These are phyloP conservation scores for Eucalyptus sideroxylon DNA, from an alignment of 345 rosid genomes.

Conservation along the genomic window DNA sequence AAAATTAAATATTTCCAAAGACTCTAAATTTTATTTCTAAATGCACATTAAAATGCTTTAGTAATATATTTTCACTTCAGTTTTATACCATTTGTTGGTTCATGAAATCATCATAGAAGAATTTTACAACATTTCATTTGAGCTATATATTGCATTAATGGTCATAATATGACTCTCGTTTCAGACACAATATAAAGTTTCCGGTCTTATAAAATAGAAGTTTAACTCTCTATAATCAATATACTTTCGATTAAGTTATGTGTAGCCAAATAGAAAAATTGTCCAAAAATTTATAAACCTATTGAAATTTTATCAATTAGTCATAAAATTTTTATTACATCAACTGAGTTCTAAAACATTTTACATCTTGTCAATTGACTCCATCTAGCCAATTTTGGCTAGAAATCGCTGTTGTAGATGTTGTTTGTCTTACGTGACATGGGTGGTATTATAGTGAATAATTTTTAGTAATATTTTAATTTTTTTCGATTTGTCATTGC, in stretches of 20 bases:
- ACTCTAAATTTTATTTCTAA: not conserved
- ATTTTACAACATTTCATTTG: not conserved
- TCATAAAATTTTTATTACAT: too few relatives aligned
- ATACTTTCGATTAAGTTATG: not conserved
- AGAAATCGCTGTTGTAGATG: too few relatives aligned
- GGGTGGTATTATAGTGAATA: fast-evolving
- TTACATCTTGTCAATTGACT: too few relatives aligned
- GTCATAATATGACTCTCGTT: not conserved
- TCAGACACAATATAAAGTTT: not conserved
- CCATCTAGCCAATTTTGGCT: too few relatives aligned
- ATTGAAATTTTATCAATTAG: too few relatives aligned
- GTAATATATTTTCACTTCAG: not conserved
- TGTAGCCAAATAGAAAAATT: too few relatives aligned
- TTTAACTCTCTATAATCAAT: too few relatives aligned
- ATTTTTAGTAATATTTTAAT: too few relatives aligned
- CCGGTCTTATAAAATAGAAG: not conserved
- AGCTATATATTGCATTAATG: not conserved
- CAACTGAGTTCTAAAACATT: too few relatives aligned
- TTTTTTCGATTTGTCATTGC: too few relatives aligned
- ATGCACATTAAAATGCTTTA: not conserved
- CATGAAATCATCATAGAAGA: not conserved
- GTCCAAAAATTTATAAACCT: too few relatives aligned
- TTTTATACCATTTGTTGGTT: not conserved
- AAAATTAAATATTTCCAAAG: not conserved
- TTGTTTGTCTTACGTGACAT: too few relatives aligned